Evolutionary conservation across 2,329 filamentous ascomycete genomes (phyloP).

Genomic region (Penicillium hordei): DNA sequence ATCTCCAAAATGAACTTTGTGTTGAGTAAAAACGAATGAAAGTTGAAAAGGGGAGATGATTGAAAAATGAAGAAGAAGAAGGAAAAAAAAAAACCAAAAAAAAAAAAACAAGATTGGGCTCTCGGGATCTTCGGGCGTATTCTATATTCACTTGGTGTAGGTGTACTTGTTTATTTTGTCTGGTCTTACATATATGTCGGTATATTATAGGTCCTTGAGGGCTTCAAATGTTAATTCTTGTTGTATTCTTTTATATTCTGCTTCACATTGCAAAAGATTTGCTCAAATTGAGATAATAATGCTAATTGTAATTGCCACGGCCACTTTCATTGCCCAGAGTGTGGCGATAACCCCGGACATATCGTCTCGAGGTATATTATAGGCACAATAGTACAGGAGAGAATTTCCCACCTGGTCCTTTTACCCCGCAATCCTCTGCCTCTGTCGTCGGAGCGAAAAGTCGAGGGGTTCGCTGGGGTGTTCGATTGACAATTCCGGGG

Average conservation of each 20-base stretch:
- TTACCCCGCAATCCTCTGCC: slow-evolving; percentile 4
- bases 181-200: background rate
- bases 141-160: background rate
- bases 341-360: background rate
- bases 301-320: background rate
- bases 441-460: background rate
- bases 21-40: background rate
- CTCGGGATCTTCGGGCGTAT: slow-evolving; percentile 1
- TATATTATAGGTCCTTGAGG: background rate
- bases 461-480: background rate
- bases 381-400: background rate
- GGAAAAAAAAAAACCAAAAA: background rate
- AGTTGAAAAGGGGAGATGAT: background rate
- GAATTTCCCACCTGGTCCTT: background rate
- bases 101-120: slow-evolving; percentile 11
- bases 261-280: too few species aligned
- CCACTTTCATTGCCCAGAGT: background rate
- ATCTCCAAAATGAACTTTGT: background rate
- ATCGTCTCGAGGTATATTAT: background rate
- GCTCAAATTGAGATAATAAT: background rate
- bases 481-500: slow-evolving; percentile 21
- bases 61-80: background rate
- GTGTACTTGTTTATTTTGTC: background rate
- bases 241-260: too few species aligned
- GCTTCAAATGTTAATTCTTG: background rate